Evolutionary conservation across 1,284 basidiomycete species (phyloP), one percentile per base, ranked within the genome.

Genomic region (Melanopsichium pennsylvanicum): DNA sequence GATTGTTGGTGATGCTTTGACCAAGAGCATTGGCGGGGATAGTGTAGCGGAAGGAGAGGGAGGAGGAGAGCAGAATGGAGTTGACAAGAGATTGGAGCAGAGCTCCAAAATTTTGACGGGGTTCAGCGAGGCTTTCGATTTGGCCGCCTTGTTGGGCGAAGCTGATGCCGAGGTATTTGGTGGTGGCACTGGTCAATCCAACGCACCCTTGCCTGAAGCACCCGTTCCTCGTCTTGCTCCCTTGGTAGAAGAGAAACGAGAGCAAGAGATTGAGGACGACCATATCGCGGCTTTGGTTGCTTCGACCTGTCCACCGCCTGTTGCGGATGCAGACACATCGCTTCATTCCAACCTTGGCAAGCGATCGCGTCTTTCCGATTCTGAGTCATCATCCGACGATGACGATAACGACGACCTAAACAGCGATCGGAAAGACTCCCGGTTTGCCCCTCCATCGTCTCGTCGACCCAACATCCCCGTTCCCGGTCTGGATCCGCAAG

Each of bases 101-200:
- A 55, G 44, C 13, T 64, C 59, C 2, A 47, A 56, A 2, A 64
- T 81, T 32, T 29, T 78, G 10, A 43, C 60, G 5, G 48, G 57
- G 12, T 78, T 78, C 38, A 64, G 68, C 29, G 73, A 76, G 39
- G 75, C 74, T 16, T 81, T 81, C 40, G 78, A 81, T 34, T 58
- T 81, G 34, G 78, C 66, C 2, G 78, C 51, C 4, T 47, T 81
- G 33, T 49, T 81, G n/a, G 79, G 76, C 40, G 75, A 77, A 25
- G 79, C 79, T 2, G 79, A 80, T 40, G 78, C 76, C 19, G 72
- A 77, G 36, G 56, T 67, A n/a, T 64, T 80, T 38, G 72, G 72
- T 12, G 58, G 31, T 15, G 75, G 68, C 1, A 60, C 61, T 8
- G 67, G 64, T 0, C 23, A 43, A 36, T 23, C 41, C 2, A 46